Conservation (phyloP, 345 rosid genomes). For the Psidium friedrichsthalianum region DNA sequence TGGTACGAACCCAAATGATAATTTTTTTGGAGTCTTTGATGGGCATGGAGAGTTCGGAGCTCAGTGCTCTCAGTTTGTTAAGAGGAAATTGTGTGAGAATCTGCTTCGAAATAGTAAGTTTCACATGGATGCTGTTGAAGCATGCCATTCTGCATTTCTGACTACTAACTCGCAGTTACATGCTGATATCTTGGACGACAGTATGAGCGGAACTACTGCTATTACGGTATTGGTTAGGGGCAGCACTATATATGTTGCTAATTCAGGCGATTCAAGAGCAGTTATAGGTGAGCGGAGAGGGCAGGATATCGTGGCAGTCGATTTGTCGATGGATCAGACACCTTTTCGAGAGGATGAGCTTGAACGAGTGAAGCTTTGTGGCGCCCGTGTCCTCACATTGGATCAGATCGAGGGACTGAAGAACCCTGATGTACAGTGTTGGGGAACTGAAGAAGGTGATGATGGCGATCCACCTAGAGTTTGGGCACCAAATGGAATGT, state of each 20-base stretch:
- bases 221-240: conserved; percentile 89
- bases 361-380: conserved; percentile 81
- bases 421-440: conserved; percentile 86
- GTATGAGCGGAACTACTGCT: conserved; percentile 96
- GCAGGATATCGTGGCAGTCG: conserved; percentile 68
- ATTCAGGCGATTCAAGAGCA: conserved; percentile 90
- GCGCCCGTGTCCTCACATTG: conserved; percentile 89
- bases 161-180: conserved; percentile 67
- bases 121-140: conserved; percentile 61
- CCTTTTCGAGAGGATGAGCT: conserved; percentile 79
- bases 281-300: conserved; percentile 80
- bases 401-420: conserved; percentile 98
- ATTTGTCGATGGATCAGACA: conserved; percentile 88
- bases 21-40: conserved; percentile 95
- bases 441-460: conserved; percentile 94
- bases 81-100: conserved; percentile 72
- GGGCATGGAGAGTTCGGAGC: conserved; percentile 97
- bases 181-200: conserved; percentile 66
- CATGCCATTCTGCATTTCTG: conserved; percentile 58
- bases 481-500: conserved; percentile 95
- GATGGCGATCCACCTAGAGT: conserved; percentile 98
- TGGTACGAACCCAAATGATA: conserved; percentile 52
- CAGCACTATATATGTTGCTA: conserved; percentile 61
- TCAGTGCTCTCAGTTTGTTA: conserved; percentile 84
- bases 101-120: conserved; percentile 54